These are phyloP conservation scores for Globisporangium perplexum DNA, from an alignment of 352 stramenopile genomes.

Conservation along the genomic window DNA sequence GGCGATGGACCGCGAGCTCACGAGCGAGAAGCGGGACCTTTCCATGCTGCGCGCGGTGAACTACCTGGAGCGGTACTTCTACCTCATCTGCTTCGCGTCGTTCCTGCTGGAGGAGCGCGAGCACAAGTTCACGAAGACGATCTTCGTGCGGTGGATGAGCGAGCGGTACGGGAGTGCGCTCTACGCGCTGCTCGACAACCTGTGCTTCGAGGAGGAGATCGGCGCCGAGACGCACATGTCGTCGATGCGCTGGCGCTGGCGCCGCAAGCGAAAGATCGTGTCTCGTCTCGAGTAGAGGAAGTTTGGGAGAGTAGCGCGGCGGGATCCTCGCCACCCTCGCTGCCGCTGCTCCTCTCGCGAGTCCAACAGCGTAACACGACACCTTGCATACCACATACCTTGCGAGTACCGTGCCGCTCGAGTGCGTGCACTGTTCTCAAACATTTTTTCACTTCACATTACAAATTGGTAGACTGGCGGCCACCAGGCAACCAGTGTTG, in stretches of 20 bases:
- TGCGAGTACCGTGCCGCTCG: no score
- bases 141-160: constrained; percentile 86
- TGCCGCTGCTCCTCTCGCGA: background rate
- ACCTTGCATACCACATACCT: no score
- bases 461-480: no score
- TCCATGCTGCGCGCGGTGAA: constrained; percentile 85
- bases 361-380: background rate
- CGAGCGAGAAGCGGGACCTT: constrained; percentile 61
- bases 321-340: background rate
- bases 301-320: background rate
- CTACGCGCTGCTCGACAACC: constrained; percentile 82
- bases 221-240: constrained; percentile 71
- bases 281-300: constrained; percentile 61
- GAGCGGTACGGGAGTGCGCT: constrained; percentile 73
- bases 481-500: no score
- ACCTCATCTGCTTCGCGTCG: constrained; percentile 86
- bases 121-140: constrained; percentile 38
- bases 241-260: constrained; percentile 87
- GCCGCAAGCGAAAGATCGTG: constrained; percentile 79
- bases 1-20: constrained; percentile 63
- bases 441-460: no score
- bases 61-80: constrained; percentile 88
- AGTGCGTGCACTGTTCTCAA: no score
- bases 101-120: constrained; percentile 73
- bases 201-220: constrained; percentile 81